Conservation (phyloP, 1,284 basidiomycete genomes). For the Puccinia hordei region DNA sequence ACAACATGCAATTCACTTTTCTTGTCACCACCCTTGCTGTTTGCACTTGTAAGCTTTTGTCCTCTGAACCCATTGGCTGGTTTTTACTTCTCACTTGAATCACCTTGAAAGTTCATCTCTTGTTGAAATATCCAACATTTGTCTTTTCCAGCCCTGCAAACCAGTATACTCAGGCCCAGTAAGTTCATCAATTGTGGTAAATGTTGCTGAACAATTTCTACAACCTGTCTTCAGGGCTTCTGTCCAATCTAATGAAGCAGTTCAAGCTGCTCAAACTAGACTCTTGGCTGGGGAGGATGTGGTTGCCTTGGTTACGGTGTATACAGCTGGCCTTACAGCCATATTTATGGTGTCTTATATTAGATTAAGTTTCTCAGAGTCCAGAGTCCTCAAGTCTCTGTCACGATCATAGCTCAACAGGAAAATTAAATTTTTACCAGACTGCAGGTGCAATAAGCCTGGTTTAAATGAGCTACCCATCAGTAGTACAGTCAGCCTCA, state of each 20-base stretch:
- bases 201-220: too few species aligned
- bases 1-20: not conserved
- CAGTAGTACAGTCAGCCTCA: too few species aligned
- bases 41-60: not conserved
- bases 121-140: not conserved
- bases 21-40: not conserved
- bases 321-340: not conserved
- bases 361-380: too few species aligned
- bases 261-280: not conserved
- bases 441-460: too few species aligned
- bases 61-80: not conserved
- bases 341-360: not conserved
- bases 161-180: not conserved
- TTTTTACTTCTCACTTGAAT: not conserved
- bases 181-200: not conserved
- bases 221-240: not conserved
- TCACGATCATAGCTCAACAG: too few species aligned
- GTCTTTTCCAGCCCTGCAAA: not conserved
- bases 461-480: too few species aligned
- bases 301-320: not conserved
- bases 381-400: too few species aligned
- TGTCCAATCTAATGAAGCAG: not conserved
- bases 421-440: too few species aligned
- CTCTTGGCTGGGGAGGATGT: not conserved
- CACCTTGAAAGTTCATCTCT: not conserved